Percentiles rank a stretch among this genome's conserved stretches.
Evolutionary conservation across 106 monocot genomes (phyloP).

Genomic region (Alisma plantagoaquatica): DNA sequence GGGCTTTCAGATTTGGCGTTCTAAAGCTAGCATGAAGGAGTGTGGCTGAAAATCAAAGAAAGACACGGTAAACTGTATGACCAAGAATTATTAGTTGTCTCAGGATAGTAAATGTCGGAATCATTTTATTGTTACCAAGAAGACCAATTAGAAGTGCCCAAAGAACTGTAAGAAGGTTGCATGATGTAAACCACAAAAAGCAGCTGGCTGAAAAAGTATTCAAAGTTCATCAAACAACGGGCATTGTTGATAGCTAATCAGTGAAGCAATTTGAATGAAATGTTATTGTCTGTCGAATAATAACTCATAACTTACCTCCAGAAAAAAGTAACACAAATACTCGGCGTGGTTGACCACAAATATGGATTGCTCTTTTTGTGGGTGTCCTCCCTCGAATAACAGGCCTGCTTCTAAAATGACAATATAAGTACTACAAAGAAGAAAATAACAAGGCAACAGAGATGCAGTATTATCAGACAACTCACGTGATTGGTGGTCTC

Average conservation of each 20-base stretch:
- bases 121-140: conserved; percentile 35
- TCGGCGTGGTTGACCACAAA: conserved; percentile 92
- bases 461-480: not conserved
- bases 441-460: not conserved
- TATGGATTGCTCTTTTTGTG: conserved; percentile 73
- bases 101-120: not conserved
- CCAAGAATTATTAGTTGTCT: not conserved
- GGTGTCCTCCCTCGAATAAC: conserved; percentile 86
- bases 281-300: too few relatives aligned
- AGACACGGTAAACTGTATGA: not conserved
- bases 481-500: conserved; percentile 82
- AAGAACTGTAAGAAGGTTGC: conserved; percentile 22
- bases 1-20: conserved; percentile 95
- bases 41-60: conserved; percentile 34
- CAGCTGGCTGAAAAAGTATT: conserved; percentile 14
- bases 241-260: not conserved
- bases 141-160: conserved; percentile 46
- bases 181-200: conserved; percentile 17
- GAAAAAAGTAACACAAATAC: conserved; percentile 84
- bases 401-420: conserved; percentile 35
- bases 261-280: not conserved
- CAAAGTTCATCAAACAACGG: not conserved
- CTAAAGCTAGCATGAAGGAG: conserved; percentile 92
- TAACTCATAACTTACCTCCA: conserved; percentile 42
- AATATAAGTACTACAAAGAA: not conserved